Base-by-base conservation (phyloP, 192 early-diverging fungal species). In the Podila epigama region DNA sequence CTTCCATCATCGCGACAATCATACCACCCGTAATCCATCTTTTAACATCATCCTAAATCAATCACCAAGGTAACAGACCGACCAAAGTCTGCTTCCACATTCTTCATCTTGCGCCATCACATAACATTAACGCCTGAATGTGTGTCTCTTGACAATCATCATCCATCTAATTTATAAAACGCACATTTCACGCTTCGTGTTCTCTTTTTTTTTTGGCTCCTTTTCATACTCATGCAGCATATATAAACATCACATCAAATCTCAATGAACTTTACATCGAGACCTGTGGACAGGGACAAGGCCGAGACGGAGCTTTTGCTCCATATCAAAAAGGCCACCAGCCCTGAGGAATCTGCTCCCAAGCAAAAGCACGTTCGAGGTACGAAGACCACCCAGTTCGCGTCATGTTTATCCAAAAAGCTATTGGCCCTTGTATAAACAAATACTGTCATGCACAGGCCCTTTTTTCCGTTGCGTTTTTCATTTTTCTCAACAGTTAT, bases 291-390 rank as follows among this genome's bases (percentile, higher is more conserved):
- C 81, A 80, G 85, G 33, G 87, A 85, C 62, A 94, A 92, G 85
- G 92, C 90, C 52, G 96, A 98, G 68, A 81, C 91, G 48, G 93
- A 97, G 50, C 87, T 98, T 31, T 85, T 91, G 53, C 85, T 84
- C n/a, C 89, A 91, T 70, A 95, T 97, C 60, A 92, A 92, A 67
- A 99, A 99, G 81, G 97, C 96, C 16, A 91, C 93, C 11, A 90
- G 89, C 52, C 63, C 83, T 35, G 96, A 97, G 35, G 97, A 99
- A 72, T 89, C 91, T 25, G 92, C 97, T 3, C 97, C 97, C 60
- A 99, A 99, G 79, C 96, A 96, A 80, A 99, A 98, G 84, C 97
- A 99, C 83, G 96, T 97, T 34, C 82, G 89, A 83, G 84, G 88
- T 89, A 75, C 33, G 31, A 10, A 28, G 37, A 32, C 32, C 25